phyloP scores from a whole-genome alignment of 2,329 filamentous ascomycete species.

The Fusarium sp. region DNA sequence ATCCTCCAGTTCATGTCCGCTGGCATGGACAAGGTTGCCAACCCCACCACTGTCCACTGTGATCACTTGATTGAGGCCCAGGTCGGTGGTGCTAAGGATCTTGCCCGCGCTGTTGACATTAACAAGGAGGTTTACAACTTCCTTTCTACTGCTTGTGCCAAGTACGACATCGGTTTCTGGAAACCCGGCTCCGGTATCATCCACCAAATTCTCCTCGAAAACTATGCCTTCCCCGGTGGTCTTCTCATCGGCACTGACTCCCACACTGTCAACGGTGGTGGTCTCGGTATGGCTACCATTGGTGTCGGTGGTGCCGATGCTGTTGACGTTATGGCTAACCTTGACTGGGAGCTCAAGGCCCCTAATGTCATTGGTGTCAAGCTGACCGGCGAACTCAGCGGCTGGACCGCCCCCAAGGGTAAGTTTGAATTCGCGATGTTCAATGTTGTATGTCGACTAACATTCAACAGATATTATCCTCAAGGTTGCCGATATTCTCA shows the following conservation, averaged over 20 bases:
- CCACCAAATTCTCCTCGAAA: constrained; percentile 98
- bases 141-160: constrained; percentile 91
- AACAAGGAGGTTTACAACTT: constrained; percentile 99
- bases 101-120: constrained; percentile 88
- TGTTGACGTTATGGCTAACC: constrained; percentile 97
- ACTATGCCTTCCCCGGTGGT: constrained; percentile 99
- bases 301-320: constrained; percentile 98
- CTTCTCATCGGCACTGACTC: constrained; percentile 98
- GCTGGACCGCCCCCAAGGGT: constrained; percentile 96
- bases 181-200: constrained; percentile 98
- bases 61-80: constrained; percentile 99
- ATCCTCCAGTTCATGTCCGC: constrained; percentile 99
- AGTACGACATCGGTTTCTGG: constrained; percentile 99
- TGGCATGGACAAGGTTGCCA: constrained; percentile 94
- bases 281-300: constrained; percentile 93
- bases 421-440: constrained; percentile 48
- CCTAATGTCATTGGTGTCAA: constrained; percentile 97
- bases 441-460: constrained; percentile 11
- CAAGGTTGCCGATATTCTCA: constrained; percentile 96
- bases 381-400: constrained; percentile 88
- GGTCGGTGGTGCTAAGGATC: constrained; percentile 91
- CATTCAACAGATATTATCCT: constrained; percentile 83
- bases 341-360: constrained; percentile 98
- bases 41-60: constrained; percentile 96
- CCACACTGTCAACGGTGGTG: constrained; percentile 96